Base-by-base conservation (phyloP, 2,329 filamentous ascomycete species). In the Neonectria magnoliae region DNA sequence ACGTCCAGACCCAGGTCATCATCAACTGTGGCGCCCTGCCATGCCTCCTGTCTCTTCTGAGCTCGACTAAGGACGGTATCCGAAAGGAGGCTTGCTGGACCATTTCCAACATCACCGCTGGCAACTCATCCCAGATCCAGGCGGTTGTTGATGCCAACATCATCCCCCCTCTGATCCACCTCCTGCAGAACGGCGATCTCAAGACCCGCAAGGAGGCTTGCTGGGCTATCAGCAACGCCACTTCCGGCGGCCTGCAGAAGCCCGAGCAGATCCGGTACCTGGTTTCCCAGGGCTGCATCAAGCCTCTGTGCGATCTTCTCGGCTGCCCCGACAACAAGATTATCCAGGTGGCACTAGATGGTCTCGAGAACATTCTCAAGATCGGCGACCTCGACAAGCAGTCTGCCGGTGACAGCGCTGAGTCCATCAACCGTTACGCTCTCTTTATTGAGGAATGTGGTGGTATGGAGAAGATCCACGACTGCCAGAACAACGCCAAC, bases 31-130 rank as follows among this genome's bases (percentile, higher is more conserved):
- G 96, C 66, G 91, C 96, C 71, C 88, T 99, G 51, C 90, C 94
- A 45, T 97, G 94, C 70, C 88, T 99, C n/a, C 85, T 98, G 56
- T 96, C 94, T 38, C 90, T 99, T 18, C 85, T 99, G 68, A 95
- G 94, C 86, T 98, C 95, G 38, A 96, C 93, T 77, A 99, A 99
- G 87, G 96, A 99, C 76, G 96, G 96, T 27, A 99, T 99, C 72
- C 93, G 96, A 71, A 99, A 99, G 87, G 96, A 99, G 82, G 96
- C 96, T 29, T 99, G 96, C 89, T 99, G 96, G 96, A 99, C 96
- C 55, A 99, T 99, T 75, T 98, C 94, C 78, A 99, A 99, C 87
- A 93, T 99, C 76, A 99, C 96, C 33, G 96, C 96, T 65, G 96
- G 96, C 67, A 99, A 99, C 86, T 97, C 95, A 41, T 93, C 91